These are phyloP conservation scores for Phytophthora sp. DNA, from an alignment of 352 stramenopile species.

Conservation along the genomic window DNA sequence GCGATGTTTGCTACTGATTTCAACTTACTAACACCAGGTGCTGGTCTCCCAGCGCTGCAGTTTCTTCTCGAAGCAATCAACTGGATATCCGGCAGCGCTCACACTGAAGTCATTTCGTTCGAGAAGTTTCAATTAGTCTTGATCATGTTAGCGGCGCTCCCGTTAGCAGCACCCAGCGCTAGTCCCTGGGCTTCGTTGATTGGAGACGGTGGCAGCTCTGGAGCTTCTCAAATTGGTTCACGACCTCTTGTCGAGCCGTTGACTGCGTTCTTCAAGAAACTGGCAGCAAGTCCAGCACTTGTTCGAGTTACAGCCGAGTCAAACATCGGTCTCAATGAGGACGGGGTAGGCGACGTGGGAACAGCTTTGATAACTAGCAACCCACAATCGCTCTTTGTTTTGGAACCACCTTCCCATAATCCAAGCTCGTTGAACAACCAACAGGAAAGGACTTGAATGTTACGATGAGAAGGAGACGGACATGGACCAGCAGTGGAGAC, in stretches of 20 bases:
- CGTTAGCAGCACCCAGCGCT: constrained; percentile 19
- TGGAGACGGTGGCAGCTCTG: constrained; percentile 7
- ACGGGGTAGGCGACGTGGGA: constrained; percentile 9
- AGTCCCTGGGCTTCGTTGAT: constrained; percentile 22
- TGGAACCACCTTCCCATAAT: background rate
- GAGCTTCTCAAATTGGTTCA: constrained; percentile 4
- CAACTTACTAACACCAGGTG: constrained; percentile 34
- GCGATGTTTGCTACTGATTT: constrained; percentile 59
- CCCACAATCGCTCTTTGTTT: constrained; percentile 23
- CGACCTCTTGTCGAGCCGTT: constrained; percentile 29
- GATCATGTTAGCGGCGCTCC: constrained; percentile 41
- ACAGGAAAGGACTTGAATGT: constrained; percentile 4
- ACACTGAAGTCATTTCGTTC: constrained; percentile 71
- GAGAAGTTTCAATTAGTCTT: constrained; percentile 70
- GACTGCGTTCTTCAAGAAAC: constrained; percentile 32
- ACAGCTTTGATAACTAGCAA: background rate
- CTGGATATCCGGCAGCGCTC: constrained; percentile 68
- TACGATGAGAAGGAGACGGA: no score
- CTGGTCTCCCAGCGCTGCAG: constrained; percentile 44
- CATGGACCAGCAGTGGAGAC: no score
- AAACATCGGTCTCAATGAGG: constrained; percentile 12
- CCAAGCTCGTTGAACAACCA: constrained; percentile 13
- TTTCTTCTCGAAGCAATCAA: constrained; percentile 68
- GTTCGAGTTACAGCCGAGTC: constrained; percentile 35
- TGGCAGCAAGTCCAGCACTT: constrained; percentile 35